These are phyloP conservation scores for Neurospora sublineolata DNA, from an alignment of 495 filamentous ascomycete genomes.

Conservation along the genomic window DNA sequence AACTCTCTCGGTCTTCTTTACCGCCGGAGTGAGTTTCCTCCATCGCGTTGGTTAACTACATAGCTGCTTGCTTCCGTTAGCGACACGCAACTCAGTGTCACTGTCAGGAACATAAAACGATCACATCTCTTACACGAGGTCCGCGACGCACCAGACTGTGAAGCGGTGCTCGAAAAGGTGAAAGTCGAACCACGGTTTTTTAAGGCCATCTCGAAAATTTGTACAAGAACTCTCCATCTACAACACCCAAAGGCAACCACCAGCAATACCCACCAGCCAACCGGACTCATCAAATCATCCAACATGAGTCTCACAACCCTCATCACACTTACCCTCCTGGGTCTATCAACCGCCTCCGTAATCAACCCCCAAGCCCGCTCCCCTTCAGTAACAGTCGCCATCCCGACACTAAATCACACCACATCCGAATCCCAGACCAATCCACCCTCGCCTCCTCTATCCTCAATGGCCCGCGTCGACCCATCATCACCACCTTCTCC, in stretches of 20 bases:
- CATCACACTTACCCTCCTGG: neutral
- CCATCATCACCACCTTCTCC: neutral
- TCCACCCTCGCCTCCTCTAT: accelerated
- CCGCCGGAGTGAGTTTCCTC: neutral
- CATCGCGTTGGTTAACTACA: neutral
- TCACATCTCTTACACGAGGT: neutral
- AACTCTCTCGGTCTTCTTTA: neutral
- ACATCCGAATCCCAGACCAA: neutral
- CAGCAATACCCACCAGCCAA: neutral
- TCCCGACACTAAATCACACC: neutral
- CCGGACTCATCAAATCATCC: neutral
- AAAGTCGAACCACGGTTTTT: too few species aligned
- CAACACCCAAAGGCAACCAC: neutral
- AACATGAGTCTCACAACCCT: neutral
- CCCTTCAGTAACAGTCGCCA: neutral
- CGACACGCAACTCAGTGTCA: neutral
- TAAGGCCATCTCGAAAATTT: too few species aligned
- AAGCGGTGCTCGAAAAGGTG: too few species aligned
- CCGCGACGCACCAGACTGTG: too few species aligned
- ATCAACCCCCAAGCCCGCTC: neutral
- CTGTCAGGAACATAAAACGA: neutral
- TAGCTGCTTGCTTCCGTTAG: neutral
- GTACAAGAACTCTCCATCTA: too few species aligned
- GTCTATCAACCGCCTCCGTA: neutral
- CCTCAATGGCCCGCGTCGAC: too few species aligned